These are phyloP conservation scores for Blastomyces emzantsi DNA, from an alignment of 2,329 filamentous ascomycete species.

Conservation along the genomic window DNA sequence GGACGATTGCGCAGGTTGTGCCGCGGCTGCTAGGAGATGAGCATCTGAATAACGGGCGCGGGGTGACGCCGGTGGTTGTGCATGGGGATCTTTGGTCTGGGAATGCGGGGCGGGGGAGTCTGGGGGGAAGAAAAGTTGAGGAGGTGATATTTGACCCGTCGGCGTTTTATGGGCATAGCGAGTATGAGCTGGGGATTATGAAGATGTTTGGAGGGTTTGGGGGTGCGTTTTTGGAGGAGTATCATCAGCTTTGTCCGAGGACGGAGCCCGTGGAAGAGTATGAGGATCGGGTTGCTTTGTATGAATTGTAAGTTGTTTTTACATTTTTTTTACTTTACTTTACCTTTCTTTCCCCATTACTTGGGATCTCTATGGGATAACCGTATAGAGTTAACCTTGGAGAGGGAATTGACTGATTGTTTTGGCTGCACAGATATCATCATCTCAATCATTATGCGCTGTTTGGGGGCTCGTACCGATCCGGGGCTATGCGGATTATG, in stretches of 20 bases:
- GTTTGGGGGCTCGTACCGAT: slow-evolving; percentile 71
- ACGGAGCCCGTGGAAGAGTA: slow-evolving; percentile 74
- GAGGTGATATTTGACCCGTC: slow-evolving; percentile 78
- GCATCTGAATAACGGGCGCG: slow-evolving; percentile 50
- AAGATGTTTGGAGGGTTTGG: slow-evolving; percentile 91
- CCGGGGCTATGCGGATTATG: slow-evolving; percentile 73
- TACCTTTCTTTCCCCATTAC: slow-evolving; percentile 8
- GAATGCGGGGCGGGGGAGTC: slow-evolving; percentile 48
- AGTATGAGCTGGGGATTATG: slow-evolving; percentile 93
- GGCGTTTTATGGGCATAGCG: slow-evolving; percentile 72
- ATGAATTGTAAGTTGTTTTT: slow-evolving; percentile 60
- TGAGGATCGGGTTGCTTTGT: slow-evolving; percentile 70
- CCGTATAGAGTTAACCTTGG: not conserved
- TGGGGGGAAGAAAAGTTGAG: slow-evolving; percentile 45
- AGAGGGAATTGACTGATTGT: not conserved
- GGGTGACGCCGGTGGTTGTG: slow-evolving; percentile 66
- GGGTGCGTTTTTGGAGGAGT: slow-evolving; percentile 62
- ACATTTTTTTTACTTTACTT: slow-evolving; percentile 4
- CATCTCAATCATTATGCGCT: slow-evolving; percentile 81
- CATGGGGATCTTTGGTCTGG: slow-evolving; percentile 95
- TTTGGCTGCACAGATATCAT: slow-evolving; percentile 55
- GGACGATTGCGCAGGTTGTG: slow-evolving; percentile 56
- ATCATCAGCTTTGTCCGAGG: slow-evolving; percentile 64
- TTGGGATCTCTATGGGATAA: not conserved
- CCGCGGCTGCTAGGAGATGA: slow-evolving; percentile 64